Percentiles rank a stretch among this genome's conserved stretches.
Conservation (phyloP, 2,329 filamentous ascomycete genomes). For the Tolypocladium ophioglossoides region DNA sequence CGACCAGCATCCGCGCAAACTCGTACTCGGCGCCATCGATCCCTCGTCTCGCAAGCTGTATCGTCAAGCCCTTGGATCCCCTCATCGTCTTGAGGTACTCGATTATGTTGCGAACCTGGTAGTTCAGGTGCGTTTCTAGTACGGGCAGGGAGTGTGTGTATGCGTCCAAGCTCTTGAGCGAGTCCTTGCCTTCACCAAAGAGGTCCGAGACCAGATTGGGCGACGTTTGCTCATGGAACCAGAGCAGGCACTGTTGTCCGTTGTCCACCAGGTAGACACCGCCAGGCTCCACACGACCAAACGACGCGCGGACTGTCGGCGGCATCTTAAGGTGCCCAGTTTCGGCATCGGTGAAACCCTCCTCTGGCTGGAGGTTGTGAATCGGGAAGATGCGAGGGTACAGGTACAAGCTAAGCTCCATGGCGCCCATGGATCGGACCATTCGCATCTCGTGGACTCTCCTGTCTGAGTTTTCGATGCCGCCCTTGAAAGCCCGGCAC, state of each 20-base stretch:
- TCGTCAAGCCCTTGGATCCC: constrained; percentile 76
- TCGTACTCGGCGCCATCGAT: constrained; percentile 94
- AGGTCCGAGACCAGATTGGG: constrained; percentile 85
- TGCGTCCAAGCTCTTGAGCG: constrained; percentile 67
- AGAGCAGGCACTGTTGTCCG: constrained; percentile 81
- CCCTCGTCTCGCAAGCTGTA: constrained; percentile 86
- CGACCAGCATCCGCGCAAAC: constrained; percentile 81
- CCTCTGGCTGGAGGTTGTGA: constrained; percentile 77
- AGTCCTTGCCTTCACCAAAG: constrained; percentile 64
- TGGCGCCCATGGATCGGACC: constrained; percentile 76
- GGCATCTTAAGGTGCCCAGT: constrained; percentile 84
- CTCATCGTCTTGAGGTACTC: constrained; percentile 74
- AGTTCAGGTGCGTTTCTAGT: constrained; percentile 84
- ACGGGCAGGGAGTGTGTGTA: constrained; percentile 72
- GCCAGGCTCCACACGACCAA: constrained; percentile 79
- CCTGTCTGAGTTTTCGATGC: constrained; percentile 81
- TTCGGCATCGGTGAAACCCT: constrained; percentile 82
- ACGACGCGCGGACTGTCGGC: constrained; percentile 68
- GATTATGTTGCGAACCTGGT: constrained; percentile 86
- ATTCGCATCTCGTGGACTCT: constrained; percentile 86
- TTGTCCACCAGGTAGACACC: constrained; percentile 94
- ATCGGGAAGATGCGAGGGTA: constrained; percentile 90
- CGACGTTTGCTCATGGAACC: constrained; percentile 87
- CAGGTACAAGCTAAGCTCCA: constrained; percentile 82
- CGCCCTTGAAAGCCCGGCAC: constrained; percentile 85